Percentiles rank a stretch among this genome's conserved stretches.
Evolutionary conservation across 2,329 filamentous ascomycete species (phyloP).

Genomic region (Alternaria ventricosa): DNA sequence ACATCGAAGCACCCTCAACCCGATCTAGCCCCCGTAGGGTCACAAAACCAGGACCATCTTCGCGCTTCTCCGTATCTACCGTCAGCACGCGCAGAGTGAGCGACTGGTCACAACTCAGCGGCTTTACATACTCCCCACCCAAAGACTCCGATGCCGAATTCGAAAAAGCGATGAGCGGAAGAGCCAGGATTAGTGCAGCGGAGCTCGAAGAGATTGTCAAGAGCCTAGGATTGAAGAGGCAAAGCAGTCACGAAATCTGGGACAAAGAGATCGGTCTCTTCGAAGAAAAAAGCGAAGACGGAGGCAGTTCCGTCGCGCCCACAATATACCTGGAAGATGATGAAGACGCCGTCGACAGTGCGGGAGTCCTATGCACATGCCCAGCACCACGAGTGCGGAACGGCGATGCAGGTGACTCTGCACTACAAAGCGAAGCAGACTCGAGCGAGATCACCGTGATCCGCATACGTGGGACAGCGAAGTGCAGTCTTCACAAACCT

Average conservation of each 20-base stretch:
- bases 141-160: neutral
- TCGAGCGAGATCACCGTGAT: constrained; percentile 1
- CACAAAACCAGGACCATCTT: constrained; percentile 16
- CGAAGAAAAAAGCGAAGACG: neutral
- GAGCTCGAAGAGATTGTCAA: constrained; percentile 4
- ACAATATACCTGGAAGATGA: neutral
- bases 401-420: neutral
- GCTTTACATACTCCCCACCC: constrained; percentile 22
- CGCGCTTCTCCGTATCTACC: constrained; percentile 9
- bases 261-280: neutral
- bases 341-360: neutral
- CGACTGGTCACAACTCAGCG: constrained; percentile 29
- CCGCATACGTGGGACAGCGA: neutral
- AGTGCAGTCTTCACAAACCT: neutral
- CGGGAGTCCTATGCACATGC: neutral
- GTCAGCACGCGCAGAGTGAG: constrained; percentile 20
- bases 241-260: neutral
- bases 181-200: neutral
- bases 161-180: neutral
- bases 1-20: constrained; percentile 25
- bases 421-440: neutral
- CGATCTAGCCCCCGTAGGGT: constrained; percentile 13
- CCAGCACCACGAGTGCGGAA: neutral
- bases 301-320: neutral
- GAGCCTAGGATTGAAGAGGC: neutral